These are phyloP conservation scores for Cercospora janseana DNA, from an alignment of 2,329 filamentous ascomycete species.

Conservation along the genomic window DNA sequence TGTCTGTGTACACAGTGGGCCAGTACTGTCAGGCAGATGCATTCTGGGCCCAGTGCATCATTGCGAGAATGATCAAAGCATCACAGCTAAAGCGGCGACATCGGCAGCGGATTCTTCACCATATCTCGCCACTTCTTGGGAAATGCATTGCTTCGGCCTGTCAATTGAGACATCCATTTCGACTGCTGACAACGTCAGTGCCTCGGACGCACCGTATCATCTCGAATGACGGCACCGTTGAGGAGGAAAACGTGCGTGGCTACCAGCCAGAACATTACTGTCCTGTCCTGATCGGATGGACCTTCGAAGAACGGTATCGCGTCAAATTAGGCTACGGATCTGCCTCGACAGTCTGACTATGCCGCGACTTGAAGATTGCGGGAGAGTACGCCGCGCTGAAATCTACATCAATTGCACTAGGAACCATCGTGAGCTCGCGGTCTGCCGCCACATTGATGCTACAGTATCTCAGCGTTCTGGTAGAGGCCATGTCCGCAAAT, in stretches of 20 bases:
- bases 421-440: constrained; percentile 35
- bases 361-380: constrained; percentile 37
- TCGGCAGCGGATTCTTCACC: no score
- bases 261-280: background rate
- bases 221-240: background rate
- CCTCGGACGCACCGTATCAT: no score
- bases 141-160: no score
- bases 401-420: constrained; percentile 36
- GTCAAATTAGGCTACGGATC: constrained; percentile 36
- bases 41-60: no score
- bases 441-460: constrained; percentile 35
- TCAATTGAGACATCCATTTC: no score
- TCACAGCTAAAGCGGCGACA: no score
- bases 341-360: constrained; percentile 47
- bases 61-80: no score
- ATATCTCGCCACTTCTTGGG: no score
- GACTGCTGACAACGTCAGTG: no score
- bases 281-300: background rate
- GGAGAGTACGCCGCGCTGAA: constrained; percentile 38
- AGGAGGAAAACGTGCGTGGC: background rate
- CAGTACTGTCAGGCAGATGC: no score
- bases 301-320: background rate
- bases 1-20: no score
- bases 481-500: constrained; percentile 34
- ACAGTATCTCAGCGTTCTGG: constrained; percentile 33